Percentiles rank a stretch among this genome's conserved stretches.
Conservation (phyloP, 441 rosid species). For the Gossypium gossypioides region DNA sequence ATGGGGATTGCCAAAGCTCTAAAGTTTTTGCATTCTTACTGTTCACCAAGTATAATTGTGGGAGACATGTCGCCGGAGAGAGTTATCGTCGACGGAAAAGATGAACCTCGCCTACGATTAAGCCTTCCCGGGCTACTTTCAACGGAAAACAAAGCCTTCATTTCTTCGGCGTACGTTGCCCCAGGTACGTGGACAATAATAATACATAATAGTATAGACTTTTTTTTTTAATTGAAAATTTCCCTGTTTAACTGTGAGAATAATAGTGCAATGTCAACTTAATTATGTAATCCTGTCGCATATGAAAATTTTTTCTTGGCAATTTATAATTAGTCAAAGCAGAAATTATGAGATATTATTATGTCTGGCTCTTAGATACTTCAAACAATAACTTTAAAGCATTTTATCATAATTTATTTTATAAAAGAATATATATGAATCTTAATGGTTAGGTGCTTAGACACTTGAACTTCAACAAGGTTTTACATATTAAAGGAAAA, state of each 20-base stretch:
- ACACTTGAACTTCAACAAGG: background rate
- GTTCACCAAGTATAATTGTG: constrained; percentile 23
- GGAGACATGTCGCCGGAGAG: constrained; percentile 46
- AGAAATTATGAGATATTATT: constrained; percentile 8
- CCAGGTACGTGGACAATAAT: constrained; percentile 40
- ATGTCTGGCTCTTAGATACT: constrained; percentile 1
- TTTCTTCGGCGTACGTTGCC: constrained; percentile 39
- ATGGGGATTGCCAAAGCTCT: constrained; percentile 53
- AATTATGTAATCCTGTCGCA: constrained; percentile 5
- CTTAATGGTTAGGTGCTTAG: background rate
- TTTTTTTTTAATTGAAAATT: background rate
- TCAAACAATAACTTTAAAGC: background rate
- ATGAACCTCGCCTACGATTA: constrained; percentile 39
- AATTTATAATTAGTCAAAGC: constrained; percentile 1
- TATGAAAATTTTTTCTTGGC: background rate
- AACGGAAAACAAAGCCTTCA: constrained; percentile 24
- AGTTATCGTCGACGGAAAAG: constrained; percentile 41
- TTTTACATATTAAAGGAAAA: background rate
- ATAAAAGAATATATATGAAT: too few species aligned
- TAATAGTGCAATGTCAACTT: background rate
- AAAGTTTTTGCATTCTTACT: constrained; percentile 39
- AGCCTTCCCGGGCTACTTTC: constrained; percentile 26
- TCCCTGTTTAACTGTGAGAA: background rate
- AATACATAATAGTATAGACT: background rate
- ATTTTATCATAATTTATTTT: background rate